Evolutionary conservation across 163 green algal species (phyloP), one percentile per base, ranked within the genome.

Genomic region (Chlamydomonas reinhardtii): DNA sequence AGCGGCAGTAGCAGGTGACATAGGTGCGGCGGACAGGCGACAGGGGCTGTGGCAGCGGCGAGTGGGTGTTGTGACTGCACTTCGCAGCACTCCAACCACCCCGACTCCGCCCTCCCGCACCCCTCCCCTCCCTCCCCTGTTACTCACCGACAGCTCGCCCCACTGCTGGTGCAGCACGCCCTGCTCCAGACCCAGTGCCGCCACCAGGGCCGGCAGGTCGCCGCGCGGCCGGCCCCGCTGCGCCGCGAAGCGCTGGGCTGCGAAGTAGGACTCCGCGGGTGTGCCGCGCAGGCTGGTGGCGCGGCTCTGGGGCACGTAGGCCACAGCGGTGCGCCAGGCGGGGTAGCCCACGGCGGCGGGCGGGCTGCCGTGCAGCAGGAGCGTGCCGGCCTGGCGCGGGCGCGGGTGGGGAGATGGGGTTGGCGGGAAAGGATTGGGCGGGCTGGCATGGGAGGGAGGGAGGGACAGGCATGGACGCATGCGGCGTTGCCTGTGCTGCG

Each of bases 81-180:
- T 0, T 76, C 5, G 24, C 37, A 34, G 17, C 71, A 32, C 48
- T 11, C 16, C 48, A 25, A 25, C 71, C 48, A 16, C 71, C 2
- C 71, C 37, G 39, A 17, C 22, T 25, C 24, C 71, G 14, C 37
- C 31, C 12, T 15, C 71, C 71, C 70, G 34, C 37, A 35, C 3
- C 24, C 71, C 24, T 17, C 25, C 71, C 22, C 24, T 3, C 39
- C n/a, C 37, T 39, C 17, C 14, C 34, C 6, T 5, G 14, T 20
- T n/a, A 19, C 93, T 73, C 84, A 97, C 95, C 76, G 95, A 98
- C 2, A 98, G 93, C 84, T 96, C 91, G 2, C 79, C 59, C 94
- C 96, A 98, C 1, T 86, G 83, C 86, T 97, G 94, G 73, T 96
- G 92, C 9, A 98, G 91, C 48, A 96, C 91, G 4, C 37, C 34